Conservation (phyloP, 164 flowering plant species). For the Umbilicus rupestris region DNA sequence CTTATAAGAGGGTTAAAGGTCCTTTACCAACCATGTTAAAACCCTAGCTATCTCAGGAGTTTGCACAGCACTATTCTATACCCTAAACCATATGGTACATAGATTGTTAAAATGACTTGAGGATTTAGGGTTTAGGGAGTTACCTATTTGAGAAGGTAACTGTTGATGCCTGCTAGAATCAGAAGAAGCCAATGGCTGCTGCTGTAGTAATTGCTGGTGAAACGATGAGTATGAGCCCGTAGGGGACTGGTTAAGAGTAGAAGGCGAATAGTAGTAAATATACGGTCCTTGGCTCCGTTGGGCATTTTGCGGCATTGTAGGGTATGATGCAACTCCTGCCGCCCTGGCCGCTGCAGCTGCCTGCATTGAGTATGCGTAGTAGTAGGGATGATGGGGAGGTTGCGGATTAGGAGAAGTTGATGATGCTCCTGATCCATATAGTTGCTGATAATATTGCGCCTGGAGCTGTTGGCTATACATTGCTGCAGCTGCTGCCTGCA, state of each 20-base stretch:
- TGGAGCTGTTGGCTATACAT: conserved; percentile 50
- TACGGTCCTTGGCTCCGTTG: conserved; percentile 1
- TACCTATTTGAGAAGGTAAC: conserved; percentile 1
- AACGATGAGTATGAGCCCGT: not conserved
- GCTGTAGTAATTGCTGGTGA: not conserved
- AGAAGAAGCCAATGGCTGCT: not conserved
- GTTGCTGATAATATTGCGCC: conserved; percentile 42
- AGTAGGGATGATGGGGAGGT: conserved; percentile 26
- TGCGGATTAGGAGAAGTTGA: conserved; percentile 25
- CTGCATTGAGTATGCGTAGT: conserved; percentile 55
- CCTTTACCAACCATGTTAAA: not conserved
- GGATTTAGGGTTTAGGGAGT: not conserved
- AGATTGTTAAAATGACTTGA: not conserved
- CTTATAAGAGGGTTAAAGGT: not conserved
- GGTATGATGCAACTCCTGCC: conserved; percentile 14
- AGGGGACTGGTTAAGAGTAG: not conserved
- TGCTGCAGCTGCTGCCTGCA: conserved; percentile 20
- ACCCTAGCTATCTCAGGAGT: not conserved
- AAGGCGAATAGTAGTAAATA: not conserved
- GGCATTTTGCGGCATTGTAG: not conserved
- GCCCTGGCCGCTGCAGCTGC: not conserved
- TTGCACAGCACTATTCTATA: not conserved
- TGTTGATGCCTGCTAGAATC: conserved; percentile 3
- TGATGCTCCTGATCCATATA: conserved; percentile 40
- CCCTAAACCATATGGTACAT: not conserved